Base-by-base conservation (phyloP, 2,329 filamentous ascomycete species). In the Colletotrichum gloeosporioides region DNA sequence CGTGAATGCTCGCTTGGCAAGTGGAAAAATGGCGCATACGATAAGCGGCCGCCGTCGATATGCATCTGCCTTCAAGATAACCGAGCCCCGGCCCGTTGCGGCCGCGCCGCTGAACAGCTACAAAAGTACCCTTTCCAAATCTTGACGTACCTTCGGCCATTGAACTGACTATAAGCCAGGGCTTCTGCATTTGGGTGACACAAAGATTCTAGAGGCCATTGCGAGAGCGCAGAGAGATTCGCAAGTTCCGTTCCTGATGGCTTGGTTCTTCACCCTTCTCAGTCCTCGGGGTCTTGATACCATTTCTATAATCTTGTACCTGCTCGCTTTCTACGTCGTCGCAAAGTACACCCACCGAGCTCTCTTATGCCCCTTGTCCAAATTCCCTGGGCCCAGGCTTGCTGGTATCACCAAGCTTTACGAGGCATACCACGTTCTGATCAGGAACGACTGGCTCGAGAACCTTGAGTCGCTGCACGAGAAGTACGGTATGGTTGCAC, bases 371-470 rank as follows among this genome's bases (percentile, higher is more conserved):
- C 76, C 76, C 22, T 18, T 77, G 4, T 57, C 76, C 4, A 69
- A 49, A 5, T 76, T 77, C 6, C 76, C 76, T 9, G 76, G 76
- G 8, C 76, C 76, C 1, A 71, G 53, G 13, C 15, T 73, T 27
- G 76, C 73, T 1, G 73, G 66, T 25, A 32, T 73, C 15, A 77
- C 76, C 12, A 76, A 72, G 25, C 69, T 77, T 4, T 78, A 78
- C 67, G 77, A 78, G 36, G 77, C 77, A 10, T 78, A 78, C 9
- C 77, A 78, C 32, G 76, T 78, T 3, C 57, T 78, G 16, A 18
- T 77, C n/a, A 77, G 59, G 36, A 57, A 73, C 22, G 77, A 78
- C 59, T 78, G 77, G 77, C 49, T 78, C 6, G 69, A 78, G 6
- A 78, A 77, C 6, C 63, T 78, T 13, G n/a, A 39, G 36, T 36